Evolutionary conservation across 768 basidiomycete genomes (phyloP).

Genomic region (Hericium rajendrae): DNA sequence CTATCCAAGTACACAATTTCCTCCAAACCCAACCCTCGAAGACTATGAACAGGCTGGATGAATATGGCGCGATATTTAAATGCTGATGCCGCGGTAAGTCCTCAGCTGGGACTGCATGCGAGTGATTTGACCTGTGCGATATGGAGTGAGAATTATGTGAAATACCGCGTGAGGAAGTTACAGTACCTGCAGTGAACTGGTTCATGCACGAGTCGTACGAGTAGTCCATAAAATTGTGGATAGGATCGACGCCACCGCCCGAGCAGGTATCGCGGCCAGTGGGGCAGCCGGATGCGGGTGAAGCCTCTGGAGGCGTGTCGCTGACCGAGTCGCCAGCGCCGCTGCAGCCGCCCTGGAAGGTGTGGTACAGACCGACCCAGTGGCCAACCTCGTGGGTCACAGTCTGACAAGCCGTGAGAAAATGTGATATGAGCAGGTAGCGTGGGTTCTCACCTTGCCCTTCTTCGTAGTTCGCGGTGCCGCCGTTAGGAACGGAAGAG

Average conservation of each 20-base stretch:
- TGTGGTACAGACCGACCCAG: conserved; percentile 52
- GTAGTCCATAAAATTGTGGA: conserved; percentile 47
- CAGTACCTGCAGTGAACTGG: conserved; percentile 34
- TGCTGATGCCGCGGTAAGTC: conserved; percentile 32
- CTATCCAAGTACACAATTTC: too few species aligned
- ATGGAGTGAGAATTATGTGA: not conserved
- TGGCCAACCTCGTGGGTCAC: conserved; percentile 52
- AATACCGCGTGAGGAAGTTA: not conserved
- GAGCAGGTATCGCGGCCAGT: conserved; percentile 22
- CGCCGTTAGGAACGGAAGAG: conserved; percentile 30
- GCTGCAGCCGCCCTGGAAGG: conserved; percentile 43
- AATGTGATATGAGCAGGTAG: not conserved
- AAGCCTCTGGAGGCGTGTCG: conserved; percentile 39
- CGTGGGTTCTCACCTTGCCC: conserved; percentile 13
- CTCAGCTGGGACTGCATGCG: conserved; percentile 32
- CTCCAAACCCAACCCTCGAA: too few species aligned
- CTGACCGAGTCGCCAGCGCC: conserved; percentile 31
- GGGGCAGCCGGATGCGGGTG: conserved; percentile 29
- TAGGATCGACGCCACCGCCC: conserved; percentile 27
- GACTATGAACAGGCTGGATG: too few species aligned
- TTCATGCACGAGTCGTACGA: conserved; percentile 40
- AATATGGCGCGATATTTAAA: conserved; percentile 4
- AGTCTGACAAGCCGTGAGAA: conserved; percentile 21
- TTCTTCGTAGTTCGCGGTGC: conserved; percentile 29
- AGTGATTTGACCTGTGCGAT: conserved; percentile 18